Conservation (phyloP, 352 stramenopile genomes). For the Pythium periplocum region DNA sequence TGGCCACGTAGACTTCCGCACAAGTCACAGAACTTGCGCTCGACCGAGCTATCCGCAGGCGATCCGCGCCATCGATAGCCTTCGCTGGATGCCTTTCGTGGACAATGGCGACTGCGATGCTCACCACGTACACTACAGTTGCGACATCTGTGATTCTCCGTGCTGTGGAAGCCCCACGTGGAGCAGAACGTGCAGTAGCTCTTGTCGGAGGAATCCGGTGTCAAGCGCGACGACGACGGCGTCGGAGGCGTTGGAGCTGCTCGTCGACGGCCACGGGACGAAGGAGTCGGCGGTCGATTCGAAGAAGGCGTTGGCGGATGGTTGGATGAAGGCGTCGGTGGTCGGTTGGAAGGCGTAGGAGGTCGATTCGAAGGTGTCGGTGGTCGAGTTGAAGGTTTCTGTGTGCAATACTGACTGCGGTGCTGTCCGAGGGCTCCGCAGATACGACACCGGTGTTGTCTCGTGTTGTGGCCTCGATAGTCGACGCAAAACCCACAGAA, state of each 20-base stretch:
- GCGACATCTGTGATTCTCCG: conserved; percentile 52
- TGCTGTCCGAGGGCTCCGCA: conserved; percentile 51
- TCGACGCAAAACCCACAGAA: conserved; percentile 71
- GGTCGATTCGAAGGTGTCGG: too few relatives aligned
- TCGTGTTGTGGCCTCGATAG: conserved; percentile 58
- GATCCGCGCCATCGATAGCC: conserved; percentile 43
- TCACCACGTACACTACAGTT: conserved; percentile 43
- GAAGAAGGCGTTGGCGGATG: conserved; percentile 4
- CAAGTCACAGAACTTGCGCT: conserved; percentile 53
- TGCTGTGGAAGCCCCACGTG: conserved; percentile 46
- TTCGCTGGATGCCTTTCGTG: conserved; percentile 15
- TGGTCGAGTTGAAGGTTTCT: conserved; percentile 6
- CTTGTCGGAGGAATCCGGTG: conserved; percentile 21
- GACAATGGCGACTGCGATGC: conserved; percentile 55
- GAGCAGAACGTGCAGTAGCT: conserved; percentile 60
- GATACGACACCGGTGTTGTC: conserved; percentile 59
- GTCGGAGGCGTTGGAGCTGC: background rate
- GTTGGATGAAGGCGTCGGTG: background rate
- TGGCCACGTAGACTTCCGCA: conserved; percentile 47
- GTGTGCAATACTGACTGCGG: conserved; percentile 50
- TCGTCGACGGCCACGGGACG: background rate
- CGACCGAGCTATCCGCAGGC: conserved; percentile 26
- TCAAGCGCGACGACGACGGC: conserved; percentile 11
- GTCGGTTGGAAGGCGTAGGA: background rate
- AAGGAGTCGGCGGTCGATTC: background rate